Evolutionary conservation across 1,284 basidiomycete species (phyloP), one percentile per base, ranked within the genome.

Genomic region (Ceratobasidium sp.): DNA sequence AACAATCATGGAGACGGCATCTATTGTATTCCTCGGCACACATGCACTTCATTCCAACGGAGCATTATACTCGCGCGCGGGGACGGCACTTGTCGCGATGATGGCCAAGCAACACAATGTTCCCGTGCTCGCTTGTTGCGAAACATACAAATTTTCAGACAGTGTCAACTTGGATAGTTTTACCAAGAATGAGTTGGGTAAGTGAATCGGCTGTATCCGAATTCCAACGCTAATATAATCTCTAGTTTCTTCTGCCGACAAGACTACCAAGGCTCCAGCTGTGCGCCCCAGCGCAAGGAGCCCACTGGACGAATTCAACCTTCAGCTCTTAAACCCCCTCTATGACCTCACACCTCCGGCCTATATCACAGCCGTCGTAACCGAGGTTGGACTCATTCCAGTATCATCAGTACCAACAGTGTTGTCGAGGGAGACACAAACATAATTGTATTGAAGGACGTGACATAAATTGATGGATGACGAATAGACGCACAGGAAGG

Each of bases 71-170:
- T 93, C 95, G 13, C 87, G 97, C 62, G 93, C 95, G 0, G 97
- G 97, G 27, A 98, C 96, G 1, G 96, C 96, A 0, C 86, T 96
- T 73, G 93, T 98, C 25, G 94, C 96, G 0, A 96, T 99, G 94
- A 88, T 98, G 83, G 93, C 94, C 0, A 93, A 94, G 78, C 87
- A 88, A 67, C 87, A 91, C 75, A 89, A 89, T 22, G 90, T 98
- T 0, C 97, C 97, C 6, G 94, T 98, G 17, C 88, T 99, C 58
- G 94, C 96, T 17, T 98, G 95, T 75, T 97, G 96, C 75, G 97
- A 99, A 80, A 99, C 97, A 20, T 98, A 98, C 83, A 99, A 99
- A 79, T 98, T 97, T 76, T 92, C 92, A 25, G 97, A 99, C 75
- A 87, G 89, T 38, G 91, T 99, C 38, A 90, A 94, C 78, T 82